Base-by-base conservation (phyloP, 345 rosid species). In the Murraya koenigii region DNA sequence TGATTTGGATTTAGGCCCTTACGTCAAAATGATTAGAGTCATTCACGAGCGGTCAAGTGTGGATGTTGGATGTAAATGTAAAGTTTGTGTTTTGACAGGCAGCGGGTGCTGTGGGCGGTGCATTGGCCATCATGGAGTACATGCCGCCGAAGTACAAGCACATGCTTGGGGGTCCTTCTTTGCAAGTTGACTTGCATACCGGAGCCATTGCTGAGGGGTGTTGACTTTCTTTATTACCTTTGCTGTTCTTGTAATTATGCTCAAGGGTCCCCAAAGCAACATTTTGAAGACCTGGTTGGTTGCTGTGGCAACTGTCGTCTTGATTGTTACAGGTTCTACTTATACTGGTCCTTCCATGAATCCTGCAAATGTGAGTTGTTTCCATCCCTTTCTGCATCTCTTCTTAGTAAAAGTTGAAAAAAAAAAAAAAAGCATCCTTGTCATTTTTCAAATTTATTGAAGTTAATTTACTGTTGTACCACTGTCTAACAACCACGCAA, bases 341-440 rank as follows among this genome's bases (percentile, higher is more conserved):
- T 93, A 90, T 80, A 94, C 99, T 5, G 97, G 97, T 65, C 99
- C 98, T 72, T 89, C 94, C 82, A 91, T 97, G 98, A 97, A 97
- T 84, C 99, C 99, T 38, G 99, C 97, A 81, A 90, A 89, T 90
- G 99, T 96, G 85, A 94, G 99, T 88, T 26, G 49, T 44, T 28
- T 63, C 49, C 23, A 20, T 20, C n/a, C 54, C 14, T 61, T 65
- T 39, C 67, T 75, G 47, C 47, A 11, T 72, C 23, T 41, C 22
- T 7, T 23, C n/a, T n/a, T n/a, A n/a, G n/a, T n/a, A n/a, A n/a
- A n/a, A n/a, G n/a, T n/a, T 68, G 7, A 47, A 13, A 2, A 13
- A 14, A 2, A 47, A 39, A 39, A 1, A 39, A 41, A 44, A 33
- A 3, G 26, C 22, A 74, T 61, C 44, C 20, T 63, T 17, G 28